A percentile compares a stretch with the other conserved stretches of the same genome.
phyloP scores from a whole-genome alignment of 2,329 filamentous ascomycete genomes.

The Cadophora luteo-olivacea region DNA sequence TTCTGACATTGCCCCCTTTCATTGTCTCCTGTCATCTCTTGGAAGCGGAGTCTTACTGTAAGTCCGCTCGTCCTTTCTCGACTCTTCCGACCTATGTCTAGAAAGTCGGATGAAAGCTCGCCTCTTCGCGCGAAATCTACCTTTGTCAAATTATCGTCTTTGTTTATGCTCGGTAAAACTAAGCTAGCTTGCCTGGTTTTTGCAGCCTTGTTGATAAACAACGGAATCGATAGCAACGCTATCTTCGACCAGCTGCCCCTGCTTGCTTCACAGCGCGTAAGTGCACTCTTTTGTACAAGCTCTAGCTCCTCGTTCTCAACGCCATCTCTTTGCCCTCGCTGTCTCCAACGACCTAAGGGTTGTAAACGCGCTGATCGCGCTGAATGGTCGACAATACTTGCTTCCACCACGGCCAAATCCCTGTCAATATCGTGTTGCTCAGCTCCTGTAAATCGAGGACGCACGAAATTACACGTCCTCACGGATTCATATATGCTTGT shows the following conservation, averaged over 20 bases:
- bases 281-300: background rate
- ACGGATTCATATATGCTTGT: background rate
- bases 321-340: background rate
- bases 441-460: background rate
- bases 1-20: background rate
- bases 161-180: slow-evolving; percentile 3
- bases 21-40: background rate
- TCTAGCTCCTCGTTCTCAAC: background rate
- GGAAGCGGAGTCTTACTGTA: background rate
- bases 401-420: background rate
- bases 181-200: background rate
- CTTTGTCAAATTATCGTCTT: background rate
- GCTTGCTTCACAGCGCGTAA: background rate
- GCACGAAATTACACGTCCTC: background rate
- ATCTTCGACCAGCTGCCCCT: background rate
- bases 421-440: background rate
- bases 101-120: background rate
- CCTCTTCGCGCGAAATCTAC: background rate
- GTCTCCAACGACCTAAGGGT: background rate
- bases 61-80: background rate
- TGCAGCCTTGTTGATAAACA: background rate
- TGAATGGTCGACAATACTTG: background rate
- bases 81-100: background rate
- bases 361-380: background rate
- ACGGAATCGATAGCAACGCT: too few relatives aligned